These are phyloP conservation scores for Paraconiothyrium brasiliense DNA, from an alignment of 2,329 filamentous ascomycete species.

Conservation along the genomic window DNA sequence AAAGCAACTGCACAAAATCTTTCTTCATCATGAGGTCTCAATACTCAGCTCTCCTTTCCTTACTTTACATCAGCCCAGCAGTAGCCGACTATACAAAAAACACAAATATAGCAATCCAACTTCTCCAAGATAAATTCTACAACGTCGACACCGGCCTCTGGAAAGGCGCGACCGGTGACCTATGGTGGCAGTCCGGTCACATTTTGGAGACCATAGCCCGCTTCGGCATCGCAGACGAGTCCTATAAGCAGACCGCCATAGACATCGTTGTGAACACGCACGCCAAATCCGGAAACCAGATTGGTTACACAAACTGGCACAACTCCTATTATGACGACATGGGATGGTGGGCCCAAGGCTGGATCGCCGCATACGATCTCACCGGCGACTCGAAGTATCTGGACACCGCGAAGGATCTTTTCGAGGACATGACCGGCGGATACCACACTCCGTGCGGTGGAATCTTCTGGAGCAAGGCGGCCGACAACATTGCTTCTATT, in stretches of 20 bases:
- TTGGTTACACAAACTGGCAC: constrained; percentile 51
- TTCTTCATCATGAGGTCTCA: constrained; percentile 33
- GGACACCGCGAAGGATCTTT: constrained; percentile 62
- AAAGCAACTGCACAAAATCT: not conserved
- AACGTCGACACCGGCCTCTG: constrained; percentile 44
- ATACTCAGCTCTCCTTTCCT: constrained; percentile 23
- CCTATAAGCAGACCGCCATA: constrained; percentile 39
- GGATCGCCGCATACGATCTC: constrained; percentile 66
- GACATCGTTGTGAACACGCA: constrained; percentile 47
- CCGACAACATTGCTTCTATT: constrained; percentile 64
- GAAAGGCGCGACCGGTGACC: constrained; percentile 35
- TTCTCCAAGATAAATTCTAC: constrained; percentile 46
- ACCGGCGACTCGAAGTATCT: constrained; percentile 64
- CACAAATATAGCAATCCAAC: constrained; percentile 38
- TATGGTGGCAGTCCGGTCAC: constrained; percentile 52
- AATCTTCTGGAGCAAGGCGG: constrained; percentile 66
- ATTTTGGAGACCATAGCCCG: constrained; percentile 46
- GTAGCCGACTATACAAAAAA: constrained; percentile 39
- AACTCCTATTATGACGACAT: constrained; percentile 69
- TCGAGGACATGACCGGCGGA: constrained; percentile 65
- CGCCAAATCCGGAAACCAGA: constrained; percentile 39
- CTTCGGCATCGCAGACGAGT: constrained; percentile 39
- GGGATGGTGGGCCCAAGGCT: constrained; percentile 71
- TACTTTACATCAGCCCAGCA: constrained; percentile 24
- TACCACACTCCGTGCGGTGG: constrained; percentile 59